Base-by-base conservation (phyloP, 2,329 filamentous ascomycete genomes). In the Fulvia fulva region DNA sequence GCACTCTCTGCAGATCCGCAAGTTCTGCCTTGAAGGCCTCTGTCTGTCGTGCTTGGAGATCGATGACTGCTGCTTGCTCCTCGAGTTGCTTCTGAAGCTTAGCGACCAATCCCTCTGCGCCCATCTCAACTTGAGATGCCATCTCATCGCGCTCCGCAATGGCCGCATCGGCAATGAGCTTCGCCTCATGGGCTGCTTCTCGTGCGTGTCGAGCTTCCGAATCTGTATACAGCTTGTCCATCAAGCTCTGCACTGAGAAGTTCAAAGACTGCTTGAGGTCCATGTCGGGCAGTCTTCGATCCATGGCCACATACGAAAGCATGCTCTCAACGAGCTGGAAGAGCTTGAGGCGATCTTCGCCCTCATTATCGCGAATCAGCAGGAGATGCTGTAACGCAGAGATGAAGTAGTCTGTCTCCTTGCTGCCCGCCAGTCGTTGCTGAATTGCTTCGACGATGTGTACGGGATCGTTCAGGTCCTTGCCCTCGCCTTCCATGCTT, bases 301-400 rank as follows among this genome's bases (percentile, higher is more conserved):
- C 94, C 93, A 99, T 99, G 68, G 93, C 93, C 62, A 99, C 93
- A 75, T 97, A 97, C 75, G 91, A 96, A 65, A 99, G 85, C 91
- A 97, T 97, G n/a, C 90, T 88, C 75, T 99, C 94, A 26, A 97
- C 92, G 26, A 99, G 84, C 78, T 97, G 94, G 77, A 97, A 99
- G 88, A 97, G 94, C 51, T 91, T 87, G 61, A 97, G 77, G 14
- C 91, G 86, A 75, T 99, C 94, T 71, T 97, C 94, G 51, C 89
- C 88, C 67, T 95, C 91, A 64, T 91, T 94, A 70, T 96, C 89
- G 57, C 91, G 85, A 64, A 97, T 95, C 46, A 99, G 83, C 67
- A 99, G 82, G 73, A 99, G 82, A 78, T 99, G 94, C 73, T 99
- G 94, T 75, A 99, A 84, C 21, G 93, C 90, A 49, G 93, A 97